Evolutionary conservation across 441 rosid genomes (phyloP), one percentile per base, ranked within the genome.

Genomic region (Geranium incanum): DNA sequence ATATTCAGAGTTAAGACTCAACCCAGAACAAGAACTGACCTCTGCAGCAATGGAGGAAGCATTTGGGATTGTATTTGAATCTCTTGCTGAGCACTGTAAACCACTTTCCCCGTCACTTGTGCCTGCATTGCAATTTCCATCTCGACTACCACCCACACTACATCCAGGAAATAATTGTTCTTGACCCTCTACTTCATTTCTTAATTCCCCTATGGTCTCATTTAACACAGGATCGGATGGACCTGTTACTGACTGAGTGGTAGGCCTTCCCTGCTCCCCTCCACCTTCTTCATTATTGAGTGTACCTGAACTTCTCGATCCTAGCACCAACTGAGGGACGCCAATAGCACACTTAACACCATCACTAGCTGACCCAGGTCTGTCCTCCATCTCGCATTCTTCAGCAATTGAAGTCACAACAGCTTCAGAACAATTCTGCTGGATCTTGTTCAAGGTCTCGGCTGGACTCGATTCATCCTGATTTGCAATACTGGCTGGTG

Each of bases 391-490:
- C 72, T 64, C 67, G 67, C 70, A 73, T 71, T 77, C 78, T 81
- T 79, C 78, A 81, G 80, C 72, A 69, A 68, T 79, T 64, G 69
- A 69, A 64, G 76, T 65, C 71, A 79, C 75, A 37, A 69, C 77
- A 71, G 74, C 82, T 71, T 70, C 79, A 8, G 84, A 75, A 72
- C 59, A 62, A 72, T 78, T 78, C 78, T 80, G 73, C 37, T 78
- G 84, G 12, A 79, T 77, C 70, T 75, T 76, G 66, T 77, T 75
- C 43, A 75, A 71, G 63, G 77, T 67, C 70, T 66, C 80, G 6
- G 55, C 60, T 67, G 67, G 77, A 76, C 72, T 79, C 52, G 84
- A 80, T 70, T 77, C 84, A 39, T 78, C 86, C 63, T 66, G 81
- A 69, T 84, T 81, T 71, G 72, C 68, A 36, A 74, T 78, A 74